phyloP scores from a whole-genome alignment of 192 early-diverging fungal species.

The Linnemannia zychae region DNA sequence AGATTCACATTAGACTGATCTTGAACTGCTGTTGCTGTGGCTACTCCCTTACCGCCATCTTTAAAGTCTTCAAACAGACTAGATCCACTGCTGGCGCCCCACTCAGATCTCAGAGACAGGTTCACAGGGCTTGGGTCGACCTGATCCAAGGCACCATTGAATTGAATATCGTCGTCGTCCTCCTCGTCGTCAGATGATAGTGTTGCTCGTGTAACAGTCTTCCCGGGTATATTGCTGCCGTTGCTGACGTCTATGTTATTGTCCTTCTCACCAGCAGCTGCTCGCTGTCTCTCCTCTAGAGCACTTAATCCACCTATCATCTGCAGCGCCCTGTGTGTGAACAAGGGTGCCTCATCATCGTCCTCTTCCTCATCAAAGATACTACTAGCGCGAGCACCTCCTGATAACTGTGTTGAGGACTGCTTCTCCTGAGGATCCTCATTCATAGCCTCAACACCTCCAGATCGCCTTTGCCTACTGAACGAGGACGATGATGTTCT shows the following conservation, averaged over 20 bases:
- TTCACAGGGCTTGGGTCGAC: background rate
- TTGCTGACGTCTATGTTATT: no score
- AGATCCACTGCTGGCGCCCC: background rate
- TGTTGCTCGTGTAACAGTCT: background rate
- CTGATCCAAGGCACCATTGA: background rate
- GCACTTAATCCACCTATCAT: slow-evolving; percentile 33
- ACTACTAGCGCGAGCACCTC: slow-evolving; percentile 4
- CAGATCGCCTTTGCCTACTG: background rate
- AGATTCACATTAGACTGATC: background rate
- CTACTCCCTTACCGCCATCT: background rate
- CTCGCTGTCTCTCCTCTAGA: background rate
- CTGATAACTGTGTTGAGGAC: background rate
- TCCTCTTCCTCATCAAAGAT: slow-evolving; percentile 37
- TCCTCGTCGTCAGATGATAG: background rate
- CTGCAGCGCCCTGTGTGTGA: slow-evolving; percentile 44
- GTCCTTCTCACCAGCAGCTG: slow-evolving; percentile 1
- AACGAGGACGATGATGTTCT: background rate
- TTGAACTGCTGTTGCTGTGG: no score
- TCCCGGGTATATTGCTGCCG: background rate
- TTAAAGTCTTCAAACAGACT: slow-evolving; percentile 4
- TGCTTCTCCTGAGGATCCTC: background rate
- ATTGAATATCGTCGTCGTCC: background rate
- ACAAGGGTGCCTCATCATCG: slow-evolving; percentile 45
- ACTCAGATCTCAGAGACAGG: background rate
- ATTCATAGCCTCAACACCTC: background rate